phyloP scores from a whole-genome alignment of 2,329 filamentous ascomycete species.

The Sclerotinia spermophila region DNA sequence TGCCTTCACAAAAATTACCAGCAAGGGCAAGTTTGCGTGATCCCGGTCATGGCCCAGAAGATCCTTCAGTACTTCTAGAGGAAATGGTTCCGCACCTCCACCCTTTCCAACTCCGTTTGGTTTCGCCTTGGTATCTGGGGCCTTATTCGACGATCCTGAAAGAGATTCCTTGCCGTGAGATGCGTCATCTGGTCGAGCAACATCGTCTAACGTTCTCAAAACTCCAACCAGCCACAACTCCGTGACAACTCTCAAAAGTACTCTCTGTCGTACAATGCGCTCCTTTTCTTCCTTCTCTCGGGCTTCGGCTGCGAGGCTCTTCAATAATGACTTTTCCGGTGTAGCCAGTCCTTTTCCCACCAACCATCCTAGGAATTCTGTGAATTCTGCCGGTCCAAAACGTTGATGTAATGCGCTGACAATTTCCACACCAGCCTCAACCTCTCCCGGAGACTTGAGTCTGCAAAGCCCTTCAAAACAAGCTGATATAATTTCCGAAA shows the following conservation, averaged over 20 bases:
- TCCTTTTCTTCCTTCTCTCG: conserved; percentile 97
- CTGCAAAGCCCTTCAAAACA: conserved; percentile 92
- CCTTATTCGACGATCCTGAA: conserved; percentile 53
- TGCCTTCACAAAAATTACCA: conserved; percentile 92
- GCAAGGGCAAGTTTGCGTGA: conserved; percentile 82
- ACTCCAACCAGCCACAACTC: conserved; percentile 94
- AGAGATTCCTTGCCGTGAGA: conserved; percentile 48
- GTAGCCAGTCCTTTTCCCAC: conserved; percentile 87
- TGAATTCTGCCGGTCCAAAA: conserved; percentile 87
- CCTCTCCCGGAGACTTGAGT: conserved; percentile 86
- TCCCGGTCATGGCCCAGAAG: conserved; percentile 90
- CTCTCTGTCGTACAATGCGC: conserved; percentile 77
- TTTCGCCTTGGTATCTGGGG: conserved; percentile 56
- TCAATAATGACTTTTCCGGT: conserved; percentile 80
- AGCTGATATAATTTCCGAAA: conserved; percentile 93
- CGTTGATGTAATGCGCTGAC: conserved; percentile 93
- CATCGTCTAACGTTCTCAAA: conserved; percentile 72
- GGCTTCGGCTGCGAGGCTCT: conserved; percentile 72
- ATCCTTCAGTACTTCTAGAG: conserved; percentile 95
- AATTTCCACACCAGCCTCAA: conserved; percentile 87
- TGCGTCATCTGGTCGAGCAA: conserved; percentile 59
- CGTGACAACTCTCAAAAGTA: conserved; percentile 84
- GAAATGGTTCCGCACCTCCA: conserved; percentile 82
- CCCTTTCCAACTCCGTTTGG: conserved; percentile 53
- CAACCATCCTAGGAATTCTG: conserved; percentile 86